Base-by-base conservation (phyloP, 208 protist species). In the Trichomonas tenax region DNA sequence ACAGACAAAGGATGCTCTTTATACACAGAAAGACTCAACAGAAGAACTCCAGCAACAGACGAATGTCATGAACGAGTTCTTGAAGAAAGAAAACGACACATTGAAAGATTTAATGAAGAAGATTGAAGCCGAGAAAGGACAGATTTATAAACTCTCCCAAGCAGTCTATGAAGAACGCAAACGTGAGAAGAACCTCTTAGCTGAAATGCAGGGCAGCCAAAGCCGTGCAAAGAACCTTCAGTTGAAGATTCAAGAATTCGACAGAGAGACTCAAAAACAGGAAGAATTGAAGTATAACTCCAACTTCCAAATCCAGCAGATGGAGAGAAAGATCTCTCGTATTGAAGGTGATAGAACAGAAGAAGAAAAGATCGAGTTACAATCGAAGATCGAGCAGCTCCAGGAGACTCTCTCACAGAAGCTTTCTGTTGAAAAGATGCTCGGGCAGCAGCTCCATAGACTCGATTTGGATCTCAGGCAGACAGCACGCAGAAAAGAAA, bases 261-360 rank as follows among this genome's bases (percentile, higher is more conserved):
- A 95, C 51, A 38, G 40, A 72, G 49, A 95, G 72, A 81, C 89
- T 26, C 44, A 81, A 23, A 95, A 95, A 38, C 89, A 95, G 51
- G 23, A 44, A 45, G 89, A 95, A 95, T 31, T 41, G 6, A 38
- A 51, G 38, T 95, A 95, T 23, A 81, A 72, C 36, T 95, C 49
- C 36, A 72, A 95, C 38, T 95, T 95, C 49, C 89, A 95, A 40
- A 95, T 95, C 15, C 89, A 95, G 40, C 89, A 95, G 51, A 51
- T 95, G 44, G 89, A 95, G 46, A 51, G 89, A 72, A 95, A 95
- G 82, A 89, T 89, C 8, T 44, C 82, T 0, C 4, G 82, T 23
- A 89, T 89, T 34, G 82, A 89, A 89, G 82, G 82, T n/a, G 82
- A 89, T 8, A 46, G 82, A 89, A 89, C 82, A 17, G 82, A 89